Evolutionary conservation across 108 stramenopile genomes (phyloP).

Genomic region (Mayamaea pseudoterrestris): DNA sequence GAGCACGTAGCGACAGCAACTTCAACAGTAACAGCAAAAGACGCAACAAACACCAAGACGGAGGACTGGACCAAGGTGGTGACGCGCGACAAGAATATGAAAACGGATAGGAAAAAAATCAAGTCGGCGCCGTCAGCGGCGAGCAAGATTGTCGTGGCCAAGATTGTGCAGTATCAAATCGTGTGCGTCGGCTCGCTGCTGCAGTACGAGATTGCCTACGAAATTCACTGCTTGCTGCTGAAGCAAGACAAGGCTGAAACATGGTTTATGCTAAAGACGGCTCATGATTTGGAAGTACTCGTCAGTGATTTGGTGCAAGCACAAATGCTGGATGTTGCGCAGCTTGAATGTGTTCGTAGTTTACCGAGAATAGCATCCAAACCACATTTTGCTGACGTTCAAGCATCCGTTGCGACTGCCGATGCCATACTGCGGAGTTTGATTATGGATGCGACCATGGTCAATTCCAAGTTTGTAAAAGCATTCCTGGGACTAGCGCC

Average conservation of each 20-base stretch:
- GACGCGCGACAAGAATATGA: too few relatives aligned
- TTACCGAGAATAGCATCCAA: background rate
- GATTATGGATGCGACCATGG: conserved; percentile 33
- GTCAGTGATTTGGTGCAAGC: background rate
- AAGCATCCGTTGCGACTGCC: conserved; percentile 1
- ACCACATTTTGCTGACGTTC: background rate
- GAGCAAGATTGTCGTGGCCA: conserved; percentile 38
- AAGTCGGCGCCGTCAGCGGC: too few relatives aligned
- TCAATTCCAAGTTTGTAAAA: conserved; percentile 31
- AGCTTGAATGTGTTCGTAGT: conserved; percentile 1
- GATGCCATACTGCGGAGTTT: conserved; percentile 27
- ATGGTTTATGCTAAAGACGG: conserved; percentile 29
- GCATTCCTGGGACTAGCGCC: conserved; percentile 17
- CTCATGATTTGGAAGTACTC: conserved; percentile 8
- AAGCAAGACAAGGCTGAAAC: conserved; percentile 21
- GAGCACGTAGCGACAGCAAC: background rate
- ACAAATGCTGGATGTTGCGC: background rate
- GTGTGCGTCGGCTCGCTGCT: conserved; percentile 7
- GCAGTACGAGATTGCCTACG: conserved; percentile 46
- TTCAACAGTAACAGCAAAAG: background rate
- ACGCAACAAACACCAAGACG: background rate
- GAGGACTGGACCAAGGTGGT: too few relatives aligned
- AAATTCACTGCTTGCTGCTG: conserved; percentile 38
- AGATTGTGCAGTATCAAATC: conserved; percentile 15
- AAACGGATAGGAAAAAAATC: too few relatives aligned